Evolutionary conservation across 768 basidiomycete species (phyloP), one percentile per base, ranked within the genome.

Genomic region (Ramaria sp.): DNA sequence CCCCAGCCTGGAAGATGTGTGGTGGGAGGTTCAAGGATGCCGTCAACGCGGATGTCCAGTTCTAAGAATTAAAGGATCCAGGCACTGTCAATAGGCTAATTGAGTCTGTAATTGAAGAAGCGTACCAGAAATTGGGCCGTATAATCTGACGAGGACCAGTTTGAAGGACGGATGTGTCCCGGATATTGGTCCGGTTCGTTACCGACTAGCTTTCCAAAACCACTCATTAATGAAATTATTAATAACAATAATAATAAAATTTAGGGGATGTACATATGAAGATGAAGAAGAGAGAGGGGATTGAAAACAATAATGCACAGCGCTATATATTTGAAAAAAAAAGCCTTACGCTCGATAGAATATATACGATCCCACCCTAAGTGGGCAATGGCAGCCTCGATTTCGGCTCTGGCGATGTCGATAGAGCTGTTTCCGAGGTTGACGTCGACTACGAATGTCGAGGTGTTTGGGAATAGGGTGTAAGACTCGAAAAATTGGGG

Each of bases 391-490:
- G 62, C 62, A 10, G 66, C 66, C 22, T 45, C 36, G 10, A 64
- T 60, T 43, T 66, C 57, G 30, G 62, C 60, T 20, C 58, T 55
- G 2, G 67, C 67, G 24, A 65, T 61, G 5, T 56, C 54, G 36
- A 65, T 59, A 15, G 66, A 61, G 52, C 64, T 55, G 42, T 68
- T 68, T 1, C 65, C 67, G 10, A 68, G 60, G 57, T 68, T 68
- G 32, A 66, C 63, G 22, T 57, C 60, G n/a, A 62, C 56, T 6
- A 66, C 60, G 50, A 64, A 60, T 32, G 53, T 34, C 8, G 67
- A 60, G 0, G 60, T 54, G 24, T 61, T 56, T 1, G 64, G 64
- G 44, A 68, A 61, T 4, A 62, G 61, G 3, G 55, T 56, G 27
- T 66, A 52, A 30, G 62, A 61, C 32, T 64, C 61, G 50, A 65